Conservation (phyloP, 768 basidiomycete genomes). For the Leccinum subgranulosum region DNA sequence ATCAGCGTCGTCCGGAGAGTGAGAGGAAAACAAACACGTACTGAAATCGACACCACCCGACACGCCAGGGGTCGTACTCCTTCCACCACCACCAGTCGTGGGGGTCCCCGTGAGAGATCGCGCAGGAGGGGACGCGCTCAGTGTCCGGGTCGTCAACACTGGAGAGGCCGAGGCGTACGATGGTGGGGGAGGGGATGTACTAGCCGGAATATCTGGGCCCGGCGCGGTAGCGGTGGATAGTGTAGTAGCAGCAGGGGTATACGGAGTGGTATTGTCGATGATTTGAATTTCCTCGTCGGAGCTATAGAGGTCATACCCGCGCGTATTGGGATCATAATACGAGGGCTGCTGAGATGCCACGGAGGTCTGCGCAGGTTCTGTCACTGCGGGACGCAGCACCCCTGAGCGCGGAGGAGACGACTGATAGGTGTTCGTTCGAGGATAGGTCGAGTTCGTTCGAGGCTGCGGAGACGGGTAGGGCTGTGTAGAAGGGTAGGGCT, state of each 20-base stretch:
- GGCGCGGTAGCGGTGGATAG: neutral
- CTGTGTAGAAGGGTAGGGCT: neutral
- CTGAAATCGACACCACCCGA: constrained; percentile 32
- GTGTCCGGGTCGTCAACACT: neutral
- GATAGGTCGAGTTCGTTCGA: constrained; percentile 5
- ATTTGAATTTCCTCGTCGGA: constrained; percentile 15
- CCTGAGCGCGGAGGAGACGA: neutral
- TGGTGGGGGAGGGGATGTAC: neutral
- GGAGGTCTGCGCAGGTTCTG: constrained; percentile 4
- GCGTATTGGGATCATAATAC: constrained; percentile 36
- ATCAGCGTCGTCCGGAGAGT: neutral
- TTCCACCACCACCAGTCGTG: neutral
- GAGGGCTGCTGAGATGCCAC: constrained; percentile 20
- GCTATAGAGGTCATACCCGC: constrained; percentile 27
- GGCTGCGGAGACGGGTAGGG: neutral
- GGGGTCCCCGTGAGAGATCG: constrained; percentile 9
- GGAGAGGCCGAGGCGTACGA: constrained; percentile 9
- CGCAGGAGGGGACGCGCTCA: neutral
- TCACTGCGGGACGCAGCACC: neutral
- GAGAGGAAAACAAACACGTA: constrained; percentile 7
- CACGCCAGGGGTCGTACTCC: constrained; percentile 13
- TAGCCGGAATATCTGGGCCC: neutral
- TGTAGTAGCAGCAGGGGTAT: neutral
- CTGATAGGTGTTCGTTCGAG: constrained; percentile 6
- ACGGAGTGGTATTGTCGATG: neutral